A percentile compares a stretch with the other conserved stretches of the same genome.
Evolutionary conservation across 768 basidiomycete species (phyloP).

Genomic region (Suillus luteus): DNA sequence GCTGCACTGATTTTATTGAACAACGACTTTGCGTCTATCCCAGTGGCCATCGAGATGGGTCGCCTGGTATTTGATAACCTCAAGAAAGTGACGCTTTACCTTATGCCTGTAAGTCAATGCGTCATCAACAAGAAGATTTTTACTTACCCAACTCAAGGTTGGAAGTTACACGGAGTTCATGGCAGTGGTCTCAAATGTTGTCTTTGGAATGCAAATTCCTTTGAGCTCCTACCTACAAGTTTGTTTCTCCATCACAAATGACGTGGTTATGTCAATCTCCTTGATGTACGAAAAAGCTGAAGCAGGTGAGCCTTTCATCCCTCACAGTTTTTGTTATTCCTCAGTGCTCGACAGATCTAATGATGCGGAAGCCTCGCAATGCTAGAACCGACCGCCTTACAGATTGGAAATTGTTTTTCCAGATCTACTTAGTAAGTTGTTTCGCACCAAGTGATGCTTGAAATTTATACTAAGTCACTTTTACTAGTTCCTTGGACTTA

Average conservation of each 20-base stretch:
- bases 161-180: constrained; percentile 63
- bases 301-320: constrained; percentile 33
- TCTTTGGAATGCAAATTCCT: constrained; percentile 60
- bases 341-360: constrained; percentile 36
- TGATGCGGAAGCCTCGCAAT: constrained; percentile 51
- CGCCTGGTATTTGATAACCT: constrained; percentile 61
- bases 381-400: constrained; percentile 51
- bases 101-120: constrained; percentile 40
- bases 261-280: constrained; percentile 52
- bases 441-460: constrained; percentile 3
- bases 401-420: constrained; percentile 49
- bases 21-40: constrained; percentile 61
- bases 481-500: constrained; percentile 43
- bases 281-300: constrained; percentile 57
- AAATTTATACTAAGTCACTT: constrained; percentile 11
- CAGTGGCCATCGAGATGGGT: constrained; percentile 58
- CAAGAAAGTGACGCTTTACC: constrained; percentile 50
- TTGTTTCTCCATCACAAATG: constrained; percentile 56
- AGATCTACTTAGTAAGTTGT: constrained; percentile 46
- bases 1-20: constrained; percentile 54
- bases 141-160: constrained; percentile 31
- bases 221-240: constrained; percentile 57
- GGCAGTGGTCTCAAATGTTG: constrained; percentile 54
- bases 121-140: constrained; percentile 6
- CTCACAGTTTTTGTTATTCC: not conserved